Percentiles rank a stretch among this genome's conserved stretches.
Conservation (phyloP, 2,329 filamentous ascomycete species). For the Berkeleyomyces basicola region DNA sequence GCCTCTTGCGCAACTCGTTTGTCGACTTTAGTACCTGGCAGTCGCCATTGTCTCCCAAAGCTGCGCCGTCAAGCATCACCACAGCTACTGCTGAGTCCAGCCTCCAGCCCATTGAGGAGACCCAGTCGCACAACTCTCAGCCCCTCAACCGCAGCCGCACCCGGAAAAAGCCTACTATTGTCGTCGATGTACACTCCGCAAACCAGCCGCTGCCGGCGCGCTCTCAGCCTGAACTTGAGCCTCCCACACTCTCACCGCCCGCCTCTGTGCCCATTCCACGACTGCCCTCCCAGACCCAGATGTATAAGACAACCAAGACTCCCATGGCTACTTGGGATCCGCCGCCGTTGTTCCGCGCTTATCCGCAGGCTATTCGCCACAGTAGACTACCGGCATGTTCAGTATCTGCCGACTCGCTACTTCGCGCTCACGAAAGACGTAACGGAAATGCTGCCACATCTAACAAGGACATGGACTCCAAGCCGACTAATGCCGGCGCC, state of each 20-base stretch:
- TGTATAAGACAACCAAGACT: conserved; percentile 16
- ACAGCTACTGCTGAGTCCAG: not conserved
- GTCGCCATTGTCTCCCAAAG: not conserved
- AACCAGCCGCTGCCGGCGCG: conserved; percentile 2
- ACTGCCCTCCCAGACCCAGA: conserved; percentile 8
- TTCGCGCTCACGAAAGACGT: conserved; percentile 24
- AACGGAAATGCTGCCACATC: not conserved
- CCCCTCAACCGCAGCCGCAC: conserved; percentile 1
- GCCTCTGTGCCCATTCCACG: conserved; percentile 9
- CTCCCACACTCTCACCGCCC: conserved; percentile 3
- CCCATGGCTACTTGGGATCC: conserved; percentile 39
- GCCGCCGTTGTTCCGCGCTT: conserved; percentile 73
- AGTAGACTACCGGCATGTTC: conserved; percentile 51
- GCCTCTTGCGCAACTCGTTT: conserved; percentile 24
- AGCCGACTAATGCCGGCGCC: conserved; percentile 12
- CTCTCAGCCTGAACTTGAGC: not conserved
- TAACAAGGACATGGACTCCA: not conserved
- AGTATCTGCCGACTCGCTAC: conserved; percentile 50
- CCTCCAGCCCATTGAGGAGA: conserved; percentile 11
- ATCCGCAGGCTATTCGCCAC: conserved; percentile 67
- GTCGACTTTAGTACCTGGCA: conserved; percentile 29
- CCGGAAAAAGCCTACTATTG: conserved; percentile 6
- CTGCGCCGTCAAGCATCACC: not conserved
- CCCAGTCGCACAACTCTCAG: not conserved
- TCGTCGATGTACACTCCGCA: conserved; percentile 10